Evolutionary conservation across 345 rosid species (phyloP).

Genomic region (Acer campestre): DNA sequence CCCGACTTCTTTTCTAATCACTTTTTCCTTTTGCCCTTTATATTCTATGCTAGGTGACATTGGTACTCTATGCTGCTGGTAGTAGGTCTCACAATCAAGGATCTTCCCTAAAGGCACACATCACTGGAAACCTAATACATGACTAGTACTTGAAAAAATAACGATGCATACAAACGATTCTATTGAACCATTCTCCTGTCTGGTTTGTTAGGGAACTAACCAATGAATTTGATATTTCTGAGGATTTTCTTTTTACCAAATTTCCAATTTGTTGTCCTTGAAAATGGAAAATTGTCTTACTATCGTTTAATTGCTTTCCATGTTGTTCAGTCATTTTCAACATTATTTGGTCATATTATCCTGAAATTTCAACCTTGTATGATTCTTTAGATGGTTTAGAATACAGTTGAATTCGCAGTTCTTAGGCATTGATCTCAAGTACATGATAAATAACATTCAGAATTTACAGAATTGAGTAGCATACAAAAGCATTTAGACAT

Average conservation of each 20-base stretch:
- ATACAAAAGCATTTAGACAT: conserved; percentile 1
- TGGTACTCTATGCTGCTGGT: conserved; percentile 63
- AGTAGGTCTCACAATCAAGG: conserved; percentile 50
- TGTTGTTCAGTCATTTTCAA: not conserved
- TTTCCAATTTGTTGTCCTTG: not conserved
- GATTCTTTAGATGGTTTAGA: conserved; percentile 83
- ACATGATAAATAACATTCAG: conserved; percentile 31
- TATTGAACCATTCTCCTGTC: not conserved
- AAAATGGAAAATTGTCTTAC: conserved; percentile 3
- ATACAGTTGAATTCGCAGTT: conserved; percentile 84
- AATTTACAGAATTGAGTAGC: not conserved
- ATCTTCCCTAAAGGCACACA: conserved; percentile 79
- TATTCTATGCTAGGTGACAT: conserved; percentile 52
- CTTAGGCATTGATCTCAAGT: conserved; percentile 89
- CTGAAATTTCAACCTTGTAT: conserved; percentile 15
- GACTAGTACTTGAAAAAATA: conserved; percentile 60
- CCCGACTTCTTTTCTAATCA: conserved; percentile 8
- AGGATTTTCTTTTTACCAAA: not conserved
- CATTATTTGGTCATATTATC: conserved; percentile 10
- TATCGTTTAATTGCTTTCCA: conserved; percentile 13
- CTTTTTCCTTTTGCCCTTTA: conserved; percentile 10
- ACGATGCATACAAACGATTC: not conserved
- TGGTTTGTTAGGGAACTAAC: conserved; percentile 4
- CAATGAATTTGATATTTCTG: conserved; percentile 5
- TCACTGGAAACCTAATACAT: conserved; percentile 64